Conservation (phyloP, 164 flowering plant genomes). For the Warburgia ugandensis region DNA sequence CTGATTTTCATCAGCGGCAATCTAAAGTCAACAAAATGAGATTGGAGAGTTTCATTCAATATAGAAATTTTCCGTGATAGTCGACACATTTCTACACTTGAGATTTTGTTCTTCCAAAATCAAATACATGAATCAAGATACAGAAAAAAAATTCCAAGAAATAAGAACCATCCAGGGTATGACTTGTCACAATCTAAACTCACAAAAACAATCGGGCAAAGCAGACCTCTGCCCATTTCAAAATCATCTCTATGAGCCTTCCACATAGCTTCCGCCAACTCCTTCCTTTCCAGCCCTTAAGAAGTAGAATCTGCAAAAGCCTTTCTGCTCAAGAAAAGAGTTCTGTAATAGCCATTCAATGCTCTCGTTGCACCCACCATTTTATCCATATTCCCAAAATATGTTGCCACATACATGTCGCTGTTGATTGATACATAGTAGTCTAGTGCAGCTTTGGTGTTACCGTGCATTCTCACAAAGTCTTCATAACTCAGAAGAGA, state of each 20-base stretch:
- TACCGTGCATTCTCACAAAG: conserved; percentile 82
- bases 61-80: no score
- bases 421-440: conserved; percentile 86
- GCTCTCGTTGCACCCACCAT: conserved; percentile 98
- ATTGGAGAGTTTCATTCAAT: no score
- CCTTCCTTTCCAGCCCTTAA: conserved; percentile 46
- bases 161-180: no score
- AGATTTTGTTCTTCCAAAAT: no score
- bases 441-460: conserved; percentile 96
- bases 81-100: no score
- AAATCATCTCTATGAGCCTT: conserved; percentile 66
- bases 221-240: conserved; percentile 80
- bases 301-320: conserved; percentile 56
- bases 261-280: conserved; percentile 61
- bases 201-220: conserved; percentile 92
- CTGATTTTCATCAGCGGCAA: no score
- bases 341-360: conserved; percentile 51
- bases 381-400: conserved; percentile 99
- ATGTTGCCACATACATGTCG: conserved; percentile 83
- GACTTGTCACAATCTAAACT: conserved; percentile 57
- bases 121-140: no score
- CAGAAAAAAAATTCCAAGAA: no score
- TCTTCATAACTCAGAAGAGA: conserved; percentile 54
- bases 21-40: no score
- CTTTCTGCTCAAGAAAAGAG: conserved; percentile 69